A percentile compares a stretch with the other conserved stretches of the same genome.
Conservation (phyloP, 495 filamentous ascomycete species). For the Hypoxylon subgilvum region DNA sequence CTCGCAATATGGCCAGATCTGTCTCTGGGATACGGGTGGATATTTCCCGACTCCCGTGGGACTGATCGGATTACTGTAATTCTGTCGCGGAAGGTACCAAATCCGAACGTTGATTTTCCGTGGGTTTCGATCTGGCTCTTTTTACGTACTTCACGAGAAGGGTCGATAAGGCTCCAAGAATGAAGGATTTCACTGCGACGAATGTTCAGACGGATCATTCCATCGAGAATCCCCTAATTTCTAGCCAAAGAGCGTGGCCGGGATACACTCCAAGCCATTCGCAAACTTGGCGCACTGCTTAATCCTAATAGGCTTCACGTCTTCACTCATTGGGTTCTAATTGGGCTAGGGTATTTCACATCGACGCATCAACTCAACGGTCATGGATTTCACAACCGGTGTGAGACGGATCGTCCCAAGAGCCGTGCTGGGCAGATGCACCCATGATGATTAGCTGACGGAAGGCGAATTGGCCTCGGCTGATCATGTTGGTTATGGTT, state of each 20-base stretch:
- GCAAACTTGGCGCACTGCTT: neutral
- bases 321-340: neutral
- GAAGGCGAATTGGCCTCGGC: slow-evolving; percentile 7
- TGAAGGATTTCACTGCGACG: too few relatives aligned
- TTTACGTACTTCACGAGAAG: neutral
- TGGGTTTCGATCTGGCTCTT: too few relatives aligned
- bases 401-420: neutral
- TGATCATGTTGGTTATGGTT: slow-evolving; percentile 7
- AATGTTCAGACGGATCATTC: neutral
- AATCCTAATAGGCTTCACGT: neutral
- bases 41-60: too few relatives aligned
- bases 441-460: slow-evolving; percentile 1
- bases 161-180: too few relatives aligned
- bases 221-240: neutral
- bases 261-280: neutral
- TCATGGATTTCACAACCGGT: neutral
- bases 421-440: neutral
- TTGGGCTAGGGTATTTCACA: neutral
- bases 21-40: neutral
- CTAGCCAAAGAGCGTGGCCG: neutral
- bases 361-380: slow-evolving; percentile 6
- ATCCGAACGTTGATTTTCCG: too few relatives aligned
- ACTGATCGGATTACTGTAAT: too few relatives aligned
- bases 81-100: too few relatives aligned
- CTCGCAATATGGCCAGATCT: neutral